A percentile compares a stretch with the other conserved stretches of the same genome.
Conservation (phyloP, 2,329 filamentous ascomycete species). For the Fusarium musae region DNA sequence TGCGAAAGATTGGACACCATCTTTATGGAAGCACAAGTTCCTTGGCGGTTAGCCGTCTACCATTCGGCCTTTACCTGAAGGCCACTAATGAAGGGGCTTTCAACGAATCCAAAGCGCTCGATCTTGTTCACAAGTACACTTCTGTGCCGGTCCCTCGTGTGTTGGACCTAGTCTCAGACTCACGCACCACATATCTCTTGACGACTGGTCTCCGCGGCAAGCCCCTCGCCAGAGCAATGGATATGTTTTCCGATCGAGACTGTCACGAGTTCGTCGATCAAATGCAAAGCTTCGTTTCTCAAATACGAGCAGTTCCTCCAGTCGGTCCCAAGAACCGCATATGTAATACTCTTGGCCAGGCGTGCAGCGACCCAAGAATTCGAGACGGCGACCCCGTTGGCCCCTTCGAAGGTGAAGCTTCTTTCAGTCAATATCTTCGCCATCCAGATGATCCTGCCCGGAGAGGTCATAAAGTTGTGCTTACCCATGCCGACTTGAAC, state of each 20-base stretch:
- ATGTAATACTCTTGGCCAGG: conserved; percentile 46
- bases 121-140: conserved; percentile 40
- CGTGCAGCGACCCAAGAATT: conserved; percentile 46
- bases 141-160: conserved; percentile 41
- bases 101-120: conserved; percentile 47
- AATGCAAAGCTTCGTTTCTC: conserved; percentile 40
- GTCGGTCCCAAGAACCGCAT: conserved; percentile 33
- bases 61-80: conserved; percentile 50
- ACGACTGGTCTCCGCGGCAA: background rate
- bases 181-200: conserved; percentile 30
- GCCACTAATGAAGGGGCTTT: background rate
- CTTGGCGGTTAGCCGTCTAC: conserved; percentile 38
- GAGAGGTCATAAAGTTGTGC: conserved; percentile 42
- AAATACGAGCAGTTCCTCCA: conserved; percentile 45
- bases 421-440: conserved; percentile 47
- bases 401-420: conserved; percentile 46
- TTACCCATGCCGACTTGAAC: conserved; percentile 56
- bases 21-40: background rate
- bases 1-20: background rate
- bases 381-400: conserved; percentile 34
- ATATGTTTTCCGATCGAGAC: conserved; percentile 43
- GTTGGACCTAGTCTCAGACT: conserved; percentile 42
- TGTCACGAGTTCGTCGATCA: conserved; percentile 30
- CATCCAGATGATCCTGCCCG: conserved; percentile 46
- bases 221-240: conserved; percentile 12